Base-by-base conservation (phyloP, 345 rosid genomes). In the Hibiscus mutabilis region DNA sequence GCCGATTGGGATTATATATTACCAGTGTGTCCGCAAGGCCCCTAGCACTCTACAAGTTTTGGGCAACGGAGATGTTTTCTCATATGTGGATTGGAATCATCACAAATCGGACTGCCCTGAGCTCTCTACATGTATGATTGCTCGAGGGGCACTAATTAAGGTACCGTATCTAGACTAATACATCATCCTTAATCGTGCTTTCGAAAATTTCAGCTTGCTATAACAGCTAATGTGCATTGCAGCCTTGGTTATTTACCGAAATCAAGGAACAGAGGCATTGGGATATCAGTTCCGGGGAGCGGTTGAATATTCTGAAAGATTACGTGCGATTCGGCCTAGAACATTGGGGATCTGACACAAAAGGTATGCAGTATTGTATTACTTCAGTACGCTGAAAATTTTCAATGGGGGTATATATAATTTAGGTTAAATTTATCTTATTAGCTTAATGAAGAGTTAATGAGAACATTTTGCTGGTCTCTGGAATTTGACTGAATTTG, bases 181-280 rank as follows among this genome's bases (percentile, higher is more conserved):
- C 15, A 44, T 66, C 25, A 66, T 24, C 31, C 6, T 63, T n/a
- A 44, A 65, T 19, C 8, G 21, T 46, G 57, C 57, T 25, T 24
- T 25, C 25, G 57, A 14, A 37, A 47, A 42, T 57, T 76, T 22
- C 8, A 52, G 40, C 11, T 24, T 19, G 3, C 18, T 62, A 56
- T n/a, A n/a, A n/a, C n/a, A n/a, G 60, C 53, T 37, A 25, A 71
- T 60, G 12, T 73, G 52, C 68, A 73, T 76, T 78, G 75, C 84
- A 95, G 99, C 99, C 99, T 71, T 95, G 97, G 99, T 79, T 95
- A 84, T 95, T 90, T n/a, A n/a, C n/a, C n/a, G n/a, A n/a, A n/a
- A n/a, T n/a, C n/a, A n/a, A n/a, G n/a, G 96, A 95, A 76, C 97
- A 89, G 82, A 85, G 97, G 72, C 90, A 86, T 74, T 90, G 97